phyloP scores from a whole-genome alignment of 495 filamentous ascomycete genomes.

The Aspergillus campestris region DNA sequence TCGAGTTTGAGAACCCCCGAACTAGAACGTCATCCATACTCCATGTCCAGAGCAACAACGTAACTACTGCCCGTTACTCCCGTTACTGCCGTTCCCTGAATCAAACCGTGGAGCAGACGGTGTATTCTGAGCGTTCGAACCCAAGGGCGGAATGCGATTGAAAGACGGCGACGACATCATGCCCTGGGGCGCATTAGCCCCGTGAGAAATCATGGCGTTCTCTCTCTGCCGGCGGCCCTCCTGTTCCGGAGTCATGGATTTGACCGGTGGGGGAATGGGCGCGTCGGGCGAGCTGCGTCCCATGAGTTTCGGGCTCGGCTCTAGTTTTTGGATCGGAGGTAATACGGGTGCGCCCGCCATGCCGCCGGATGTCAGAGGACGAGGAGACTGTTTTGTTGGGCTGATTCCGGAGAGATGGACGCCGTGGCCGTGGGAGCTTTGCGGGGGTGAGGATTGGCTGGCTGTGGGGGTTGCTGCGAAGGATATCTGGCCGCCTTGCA shows the following conservation, averaged over 20 bases:
- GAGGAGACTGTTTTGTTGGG: constrained; percentile 62
- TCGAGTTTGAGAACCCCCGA: too few relatives aligned
- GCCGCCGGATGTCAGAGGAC: constrained; percentile 38
- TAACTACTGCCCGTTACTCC: neutral
- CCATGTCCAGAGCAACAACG: too few relatives aligned
- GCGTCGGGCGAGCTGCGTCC: constrained; percentile 40
- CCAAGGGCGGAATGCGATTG: constrained; percentile 31
- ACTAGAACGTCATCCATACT: too few relatives aligned
- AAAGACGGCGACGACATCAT: constrained; percentile 31
- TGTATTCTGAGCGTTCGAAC: constrained; percentile 13
- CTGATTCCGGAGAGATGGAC: constrained; percentile 58
- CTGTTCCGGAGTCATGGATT: constrained; percentile 42
- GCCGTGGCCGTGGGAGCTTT: constrained; percentile 46
- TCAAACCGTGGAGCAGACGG: constrained; percentile 18
- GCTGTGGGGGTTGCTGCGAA: constrained; percentile 24
- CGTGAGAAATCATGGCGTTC: constrained; percentile 24
- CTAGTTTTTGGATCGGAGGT: constrained; percentile 41
- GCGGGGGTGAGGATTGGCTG: constrained; percentile 36
- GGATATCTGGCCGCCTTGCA: constrained; percentile 15
- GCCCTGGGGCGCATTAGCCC: constrained; percentile 19
- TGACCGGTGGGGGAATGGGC: constrained; percentile 37
- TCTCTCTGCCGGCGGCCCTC: constrained; percentile 37
- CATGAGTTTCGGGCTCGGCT: constrained; percentile 43
- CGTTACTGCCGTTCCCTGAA: neutral
- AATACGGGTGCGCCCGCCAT: constrained; percentile 38